phyloP scores from a whole-genome alignment of 2,329 filamentous ascomycete species.

The Colletotrichum spinosum region DNA sequence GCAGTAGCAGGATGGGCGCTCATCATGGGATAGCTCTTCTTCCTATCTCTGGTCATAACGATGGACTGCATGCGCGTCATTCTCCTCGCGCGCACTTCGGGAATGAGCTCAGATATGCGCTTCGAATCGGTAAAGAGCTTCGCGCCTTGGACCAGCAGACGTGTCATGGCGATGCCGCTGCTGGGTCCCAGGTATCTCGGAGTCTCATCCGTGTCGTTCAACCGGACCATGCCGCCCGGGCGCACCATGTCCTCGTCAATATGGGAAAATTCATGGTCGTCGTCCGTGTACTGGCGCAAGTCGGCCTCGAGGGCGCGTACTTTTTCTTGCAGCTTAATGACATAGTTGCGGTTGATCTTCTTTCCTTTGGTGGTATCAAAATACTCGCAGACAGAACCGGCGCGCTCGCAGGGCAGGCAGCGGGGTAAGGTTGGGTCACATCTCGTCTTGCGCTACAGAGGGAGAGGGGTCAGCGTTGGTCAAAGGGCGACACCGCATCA shows the following conservation, averaged over 20 bases:
- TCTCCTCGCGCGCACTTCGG: conserved; percentile 73
- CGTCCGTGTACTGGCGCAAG: conserved; percentile 81
- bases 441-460: conserved; percentile 85
- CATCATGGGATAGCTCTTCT: conserved; percentile 90
- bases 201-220: conserved; percentile 86
- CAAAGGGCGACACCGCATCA: conserved; percentile 12
- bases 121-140: conserved; percentile 93
- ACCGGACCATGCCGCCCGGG: conserved; percentile 84
- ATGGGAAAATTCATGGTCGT: conserved; percentile 76
- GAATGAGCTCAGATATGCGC: conserved; percentile 91
- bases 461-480: conserved; percentile 37
- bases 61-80: conserved; percentile 69
- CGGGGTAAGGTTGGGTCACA: conserved; percentile 94
- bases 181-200: conserved; percentile 92
- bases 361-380: conserved; percentile 89
- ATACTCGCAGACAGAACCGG: conserved; percentile 93
- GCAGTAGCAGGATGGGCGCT: conserved; percentile 83
- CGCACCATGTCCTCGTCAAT: conserved; percentile 88
- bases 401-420: conserved; percentile 92
- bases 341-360: conserved; percentile 91
- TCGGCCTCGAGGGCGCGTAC: conserved; percentile 86
- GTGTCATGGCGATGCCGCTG: conserved; percentile 94
- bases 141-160: conserved; percentile 94
- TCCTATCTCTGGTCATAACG: conserved; percentile 68
- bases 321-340: conserved; percentile 89